phyloP scores from a whole-genome alignment of 192 early-diverging fungal species.

The Podila epicladia region DNA sequence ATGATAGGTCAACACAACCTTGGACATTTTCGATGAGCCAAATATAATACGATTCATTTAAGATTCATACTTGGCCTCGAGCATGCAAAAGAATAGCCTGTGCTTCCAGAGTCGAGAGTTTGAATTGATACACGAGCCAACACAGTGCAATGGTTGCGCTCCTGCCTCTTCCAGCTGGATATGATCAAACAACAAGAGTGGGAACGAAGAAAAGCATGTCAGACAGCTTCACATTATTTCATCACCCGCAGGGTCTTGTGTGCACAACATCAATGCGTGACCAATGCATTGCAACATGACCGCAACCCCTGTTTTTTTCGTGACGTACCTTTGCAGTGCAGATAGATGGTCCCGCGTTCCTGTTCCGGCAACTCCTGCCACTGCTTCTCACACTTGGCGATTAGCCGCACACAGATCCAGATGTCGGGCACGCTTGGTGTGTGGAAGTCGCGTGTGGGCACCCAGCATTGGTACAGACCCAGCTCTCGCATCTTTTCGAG shows the following conservation, averaged over 20 bases:
- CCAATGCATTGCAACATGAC: background rate
- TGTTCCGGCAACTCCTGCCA: background rate
- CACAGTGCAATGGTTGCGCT: conserved; percentile 47
- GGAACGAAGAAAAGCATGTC: background rate
- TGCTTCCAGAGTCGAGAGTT: conserved; percentile 21
- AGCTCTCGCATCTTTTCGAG: conserved; percentile 44
- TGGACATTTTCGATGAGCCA: background rate
- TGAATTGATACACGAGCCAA: conserved; percentile 33
- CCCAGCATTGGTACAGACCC: conserved; percentile 49
- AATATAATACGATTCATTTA: background rate
- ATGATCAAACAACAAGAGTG: background rate
- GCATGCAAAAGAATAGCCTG: conserved; percentile 35
- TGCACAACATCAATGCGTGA: background rate
- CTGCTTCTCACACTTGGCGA: conserved; percentile 20
- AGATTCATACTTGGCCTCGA: conserved; percentile 17
- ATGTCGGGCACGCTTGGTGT: conserved; percentile 50
- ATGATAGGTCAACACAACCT: background rate
- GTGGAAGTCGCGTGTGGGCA: conserved; percentile 54
- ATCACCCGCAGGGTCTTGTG: too few relatives aligned
- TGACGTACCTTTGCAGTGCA: conserved; percentile 59
- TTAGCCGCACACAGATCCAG: conserved; percentile 30
- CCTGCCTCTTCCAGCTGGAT: conserved; percentile 40
- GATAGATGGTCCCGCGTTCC: conserved; percentile 20
- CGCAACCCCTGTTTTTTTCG: background rate
- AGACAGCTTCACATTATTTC: too few relatives aligned